phyloP scores from a whole-genome alignment of 2,329 filamentous ascomycete species.

The Truncatella angustata region DNA sequence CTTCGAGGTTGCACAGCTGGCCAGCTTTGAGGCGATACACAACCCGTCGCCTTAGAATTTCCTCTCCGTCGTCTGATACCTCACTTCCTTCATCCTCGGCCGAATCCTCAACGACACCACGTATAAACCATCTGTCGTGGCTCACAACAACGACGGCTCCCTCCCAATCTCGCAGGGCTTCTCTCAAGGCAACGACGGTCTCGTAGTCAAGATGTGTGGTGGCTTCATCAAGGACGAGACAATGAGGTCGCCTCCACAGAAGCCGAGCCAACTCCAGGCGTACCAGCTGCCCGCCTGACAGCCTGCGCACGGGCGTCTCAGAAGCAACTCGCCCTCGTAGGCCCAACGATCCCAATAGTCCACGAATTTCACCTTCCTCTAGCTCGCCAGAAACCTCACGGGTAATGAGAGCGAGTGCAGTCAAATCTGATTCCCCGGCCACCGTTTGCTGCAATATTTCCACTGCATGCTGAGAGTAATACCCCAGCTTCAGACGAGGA shows the following conservation, averaged over 20 bases:
- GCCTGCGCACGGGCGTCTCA: slow-evolving; percentile 68
- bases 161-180: slow-evolving; percentile 64
- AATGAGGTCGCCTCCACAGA: slow-evolving; percentile 67
- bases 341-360: slow-evolving; percentile 66
- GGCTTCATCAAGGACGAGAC: slow-evolving; percentile 75
- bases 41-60: slow-evolving; percentile 42
- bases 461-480: slow-evolving; percentile 79
- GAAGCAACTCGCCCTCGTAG: slow-evolving; percentile 69
- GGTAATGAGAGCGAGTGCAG: slow-evolving; percentile 63
- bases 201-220: slow-evolving; percentile 85
- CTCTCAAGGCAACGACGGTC: slow-evolving; percentile 70
- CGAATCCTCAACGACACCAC: slow-evolving; percentile 67
- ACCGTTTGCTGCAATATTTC: slow-evolving; percentile 63
- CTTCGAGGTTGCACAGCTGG: slow-evolving; percentile 51
- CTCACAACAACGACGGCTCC: slow-evolving; percentile 76
- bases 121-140: slow-evolving; percentile 80
- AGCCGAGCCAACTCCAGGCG: slow-evolving; percentile 63
- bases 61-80: slow-evolving; percentile 42
- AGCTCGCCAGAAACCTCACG: slow-evolving; percentile 50
- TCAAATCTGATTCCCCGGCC: slow-evolving; percentile 46
- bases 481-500: slow-evolving; percentile 67
- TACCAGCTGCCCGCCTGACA: slow-evolving; percentile 79
- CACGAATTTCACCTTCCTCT: slow-evolving; percentile 66
- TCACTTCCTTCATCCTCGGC: slow-evolving; percentile 35
- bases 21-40: slow-evolving; percentile 62